phyloP scores from a whole-genome alignment of 306 rosid species.

The Crotalaria pallida region DNA sequence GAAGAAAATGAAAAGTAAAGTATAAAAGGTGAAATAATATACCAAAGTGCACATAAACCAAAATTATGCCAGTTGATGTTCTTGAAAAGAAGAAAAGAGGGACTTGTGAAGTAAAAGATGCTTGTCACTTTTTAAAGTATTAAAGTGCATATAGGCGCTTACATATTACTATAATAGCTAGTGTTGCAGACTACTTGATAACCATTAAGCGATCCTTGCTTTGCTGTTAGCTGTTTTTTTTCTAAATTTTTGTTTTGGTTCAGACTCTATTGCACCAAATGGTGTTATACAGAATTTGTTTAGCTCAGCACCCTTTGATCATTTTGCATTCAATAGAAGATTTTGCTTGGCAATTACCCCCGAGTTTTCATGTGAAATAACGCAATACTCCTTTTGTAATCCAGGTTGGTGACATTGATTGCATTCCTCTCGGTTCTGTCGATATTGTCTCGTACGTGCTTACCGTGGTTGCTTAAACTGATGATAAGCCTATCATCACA shows the following conservation, averaged over 20 bases:
- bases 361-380: constrained; percentile 4
- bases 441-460: constrained; percentile 76
- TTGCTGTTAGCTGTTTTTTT: neutral
- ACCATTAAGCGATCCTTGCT: neutral
- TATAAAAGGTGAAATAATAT: neutral
- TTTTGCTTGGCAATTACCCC: neutral
- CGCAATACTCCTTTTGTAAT: constrained; percentile 15
- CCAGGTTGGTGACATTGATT: constrained; percentile 81
- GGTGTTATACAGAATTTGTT: neutral
- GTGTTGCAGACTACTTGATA: neutral
- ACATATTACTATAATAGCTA: neutral
- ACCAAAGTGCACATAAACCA: neutral
- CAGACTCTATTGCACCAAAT: neutral
- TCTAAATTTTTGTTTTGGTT: neutral
- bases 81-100: neutral
- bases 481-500: constrained; percentile 95
- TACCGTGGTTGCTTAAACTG: constrained; percentile 88
- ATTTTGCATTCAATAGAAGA: neutral
- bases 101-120: neutral
- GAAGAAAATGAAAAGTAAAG: neutral
- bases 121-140: neutral
- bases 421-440: constrained; percentile 73
- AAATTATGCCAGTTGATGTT: constrained; percentile 2
- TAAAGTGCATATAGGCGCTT: neutral
- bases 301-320: constrained; percentile 2